phyloP scores from a whole-genome alignment of 768 basidiomycete genomes.

The Mycena galopus region DNA sequence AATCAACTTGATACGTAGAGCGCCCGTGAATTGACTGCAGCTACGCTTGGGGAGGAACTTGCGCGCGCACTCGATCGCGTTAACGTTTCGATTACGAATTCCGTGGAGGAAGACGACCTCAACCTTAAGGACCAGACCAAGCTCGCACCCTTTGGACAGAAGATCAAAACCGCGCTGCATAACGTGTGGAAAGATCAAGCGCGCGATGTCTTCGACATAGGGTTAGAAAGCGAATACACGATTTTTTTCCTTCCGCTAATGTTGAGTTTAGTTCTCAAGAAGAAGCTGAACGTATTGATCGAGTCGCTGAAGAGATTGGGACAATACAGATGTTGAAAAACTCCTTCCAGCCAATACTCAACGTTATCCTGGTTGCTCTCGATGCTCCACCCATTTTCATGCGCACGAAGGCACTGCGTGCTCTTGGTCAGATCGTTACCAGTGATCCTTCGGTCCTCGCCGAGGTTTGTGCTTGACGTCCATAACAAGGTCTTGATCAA shows the following conservation, averaged over 20 bases:
- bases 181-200: constrained; percentile 80
- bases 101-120: constrained; percentile 59
- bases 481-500: constrained; percentile 1
- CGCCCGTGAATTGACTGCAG: constrained; percentile 84
- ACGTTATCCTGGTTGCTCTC: constrained; percentile 81
- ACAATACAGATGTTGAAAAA: constrained; percentile 80
- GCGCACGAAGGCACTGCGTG: constrained; percentile 93
- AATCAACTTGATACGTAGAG: constrained; percentile 64
- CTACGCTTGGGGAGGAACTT: constrained; percentile 86
- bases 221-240: constrained; percentile 58
- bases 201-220: constrained; percentile 85
- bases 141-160: constrained; percentile 63
- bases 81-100: constrained; percentile 61
- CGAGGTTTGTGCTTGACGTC: constrained; percentile 56
- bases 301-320: constrained; percentile 81
- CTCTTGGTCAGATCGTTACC: constrained; percentile 89
- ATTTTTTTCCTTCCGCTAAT: not conserved
- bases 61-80: constrained; percentile 76
- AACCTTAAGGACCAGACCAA: constrained; percentile 54
- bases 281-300: constrained; percentile 76
- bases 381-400: constrained; percentile 92
- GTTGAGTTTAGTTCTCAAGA: constrained; percentile 71
- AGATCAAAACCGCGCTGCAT: constrained; percentile 73
- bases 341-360: constrained; percentile 88
- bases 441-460: constrained; percentile 89